Percentiles rank a stretch among this genome's conserved stretches.
phyloP scores from a whole-genome alignment of 129 eudicot species.

The Glebionis coronaria region DNA sequence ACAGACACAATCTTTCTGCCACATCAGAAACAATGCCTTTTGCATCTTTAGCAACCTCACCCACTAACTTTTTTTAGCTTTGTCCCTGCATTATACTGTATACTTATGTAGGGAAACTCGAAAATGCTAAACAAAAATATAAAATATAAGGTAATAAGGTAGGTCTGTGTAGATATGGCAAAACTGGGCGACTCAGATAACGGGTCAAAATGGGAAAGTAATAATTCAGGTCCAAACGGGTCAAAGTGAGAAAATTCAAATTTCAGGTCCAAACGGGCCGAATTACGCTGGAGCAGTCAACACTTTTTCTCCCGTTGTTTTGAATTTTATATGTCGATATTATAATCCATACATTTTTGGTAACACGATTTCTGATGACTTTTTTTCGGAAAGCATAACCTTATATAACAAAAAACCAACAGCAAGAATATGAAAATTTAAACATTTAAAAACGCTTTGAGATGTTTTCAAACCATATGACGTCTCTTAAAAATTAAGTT shows the following conservation, averaged over 20 bases:
- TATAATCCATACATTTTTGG: not conserved
- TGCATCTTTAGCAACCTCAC: slow-evolving; percentile 93
- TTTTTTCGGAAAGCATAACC: too few relatives aligned
- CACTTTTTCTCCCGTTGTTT: not conserved
- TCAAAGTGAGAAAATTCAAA: not conserved
- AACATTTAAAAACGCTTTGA: not conserved
- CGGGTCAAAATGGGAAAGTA: not conserved
- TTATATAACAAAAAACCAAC: too few relatives aligned
- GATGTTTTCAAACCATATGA: not conserved
- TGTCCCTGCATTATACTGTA: slow-evolving; percentile 46
- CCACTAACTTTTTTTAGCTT: slow-evolving; percentile 92
- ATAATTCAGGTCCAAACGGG: not conserved
- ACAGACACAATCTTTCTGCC: slow-evolving; percentile 77
- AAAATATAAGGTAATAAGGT: not conserved
- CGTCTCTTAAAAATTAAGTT: not conserved
- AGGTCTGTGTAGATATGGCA: not conserved
- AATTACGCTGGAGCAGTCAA: too few relatives aligned
- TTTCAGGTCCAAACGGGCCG: not conserved
- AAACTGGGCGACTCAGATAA: not conserved
- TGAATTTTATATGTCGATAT: not conserved
- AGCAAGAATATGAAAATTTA: too few relatives aligned
- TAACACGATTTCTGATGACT: too few relatives aligned
- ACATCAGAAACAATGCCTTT: slow-evolving; percentile 79
- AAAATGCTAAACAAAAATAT: not conserved
- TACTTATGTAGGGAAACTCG: slow-evolving; percentile 2